phyloP scores from a whole-genome alignment of 1,284 basidiomycete genomes.

The Sporisorium iseilematis-ciliati region DNA sequence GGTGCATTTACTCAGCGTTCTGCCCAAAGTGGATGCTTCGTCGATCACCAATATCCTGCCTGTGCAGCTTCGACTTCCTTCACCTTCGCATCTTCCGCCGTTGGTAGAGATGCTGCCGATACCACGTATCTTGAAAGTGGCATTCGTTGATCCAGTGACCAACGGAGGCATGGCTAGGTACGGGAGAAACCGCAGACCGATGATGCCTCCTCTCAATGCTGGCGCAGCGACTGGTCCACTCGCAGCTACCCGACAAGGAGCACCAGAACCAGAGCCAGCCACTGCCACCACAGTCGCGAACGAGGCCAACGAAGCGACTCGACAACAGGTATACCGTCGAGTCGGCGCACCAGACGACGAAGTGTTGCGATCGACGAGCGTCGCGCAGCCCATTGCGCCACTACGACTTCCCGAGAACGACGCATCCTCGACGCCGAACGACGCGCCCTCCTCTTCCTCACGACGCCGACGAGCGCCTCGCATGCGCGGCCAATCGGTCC shows the following conservation, averaged over 20 bases:
- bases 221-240: not conserved
- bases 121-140: slow-evolving; percentile 26
- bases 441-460: slow-evolving; percentile 5
- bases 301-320: not conserved
- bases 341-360: slow-evolving; percentile 40
- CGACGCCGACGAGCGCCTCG: slow-evolving; percentile 46
- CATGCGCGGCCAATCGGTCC: slow-evolving; percentile 44
- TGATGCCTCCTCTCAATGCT: slow-evolving; percentile 40
- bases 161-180: slow-evolving; percentile 16
- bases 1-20: slow-evolving; percentile 35
- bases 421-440: not conserved
- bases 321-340: slow-evolving; percentile 32
- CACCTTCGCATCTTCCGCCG: slow-evolving; percentile 50
- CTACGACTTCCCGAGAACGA: slow-evolving; percentile 20
- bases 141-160: slow-evolving; percentile 19
- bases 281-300: slow-evolving; percentile 3
- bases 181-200: slow-evolving; percentile 20
- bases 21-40: slow-evolving; percentile 39
- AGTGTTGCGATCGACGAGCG: slow-evolving; percentile 32
- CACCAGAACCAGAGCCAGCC: not conserved
- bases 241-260: not conserved
- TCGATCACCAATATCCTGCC: slow-evolving; percentile 31
- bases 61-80: slow-evolving; percentile 31
- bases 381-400: slow-evolving; percentile 40
- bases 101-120: slow-evolving; percentile 39